phyloP scores from a whole-genome alignment of 2,329 filamentous ascomycete genomes.

The Paraphaeosphaeria minitans region DNA sequence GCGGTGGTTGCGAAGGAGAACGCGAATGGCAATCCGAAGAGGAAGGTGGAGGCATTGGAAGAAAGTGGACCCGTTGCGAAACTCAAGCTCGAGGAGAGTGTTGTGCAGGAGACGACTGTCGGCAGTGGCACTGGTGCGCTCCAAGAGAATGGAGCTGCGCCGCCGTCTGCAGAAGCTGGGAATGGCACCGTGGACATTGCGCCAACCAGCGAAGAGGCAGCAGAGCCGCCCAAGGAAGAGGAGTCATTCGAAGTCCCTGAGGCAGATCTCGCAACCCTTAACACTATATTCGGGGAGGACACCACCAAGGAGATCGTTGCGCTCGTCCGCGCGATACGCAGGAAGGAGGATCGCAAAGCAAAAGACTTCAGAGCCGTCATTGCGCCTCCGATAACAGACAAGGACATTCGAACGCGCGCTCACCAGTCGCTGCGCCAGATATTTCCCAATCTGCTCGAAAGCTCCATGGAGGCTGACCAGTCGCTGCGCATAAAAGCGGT shows the following conservation, averaged over 20 bases:
- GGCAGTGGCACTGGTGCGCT: conserved; percentile 9
- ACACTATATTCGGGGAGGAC: conserved; percentile 58
- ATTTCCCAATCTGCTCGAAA: conserved; percentile 79
- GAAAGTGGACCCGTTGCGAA: conserved; percentile 1
- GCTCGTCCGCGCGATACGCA: conserved; percentile 61
- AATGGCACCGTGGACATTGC: not conserved
- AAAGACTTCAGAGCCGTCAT: conserved; percentile 60
- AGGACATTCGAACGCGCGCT: conserved; percentile 65
- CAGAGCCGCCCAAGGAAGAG: conserved; percentile 3
- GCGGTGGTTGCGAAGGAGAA: conserved; percentile 18
- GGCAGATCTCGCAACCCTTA: conserved; percentile 46
- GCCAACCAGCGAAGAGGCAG: not conserved
- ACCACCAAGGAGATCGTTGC: conserved; percentile 57
- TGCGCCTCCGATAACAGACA: conserved; percentile 62
- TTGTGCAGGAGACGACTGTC: conserved; percentile 17
- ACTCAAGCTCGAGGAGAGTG: conserved; percentile 3
- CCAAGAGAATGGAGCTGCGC: conserved; percentile 4
- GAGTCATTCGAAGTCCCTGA: conserved; percentile 39
- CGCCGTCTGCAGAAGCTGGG: conserved; percentile 7
- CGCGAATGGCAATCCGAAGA: conserved; percentile 24
- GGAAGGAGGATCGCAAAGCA: conserved; percentile 61
- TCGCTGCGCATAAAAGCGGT: conserved; percentile 63
- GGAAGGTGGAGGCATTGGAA: conserved; percentile 28
- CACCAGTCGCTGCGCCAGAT: conserved; percentile 75
- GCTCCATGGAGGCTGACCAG: conserved; percentile 73